Percentiles rank a stretch among this genome's conserved stretches.
Evolutionary conservation across 2,329 filamentous ascomycete genomes (phyloP).

Genomic region (Trichoderma sp.): DNA sequence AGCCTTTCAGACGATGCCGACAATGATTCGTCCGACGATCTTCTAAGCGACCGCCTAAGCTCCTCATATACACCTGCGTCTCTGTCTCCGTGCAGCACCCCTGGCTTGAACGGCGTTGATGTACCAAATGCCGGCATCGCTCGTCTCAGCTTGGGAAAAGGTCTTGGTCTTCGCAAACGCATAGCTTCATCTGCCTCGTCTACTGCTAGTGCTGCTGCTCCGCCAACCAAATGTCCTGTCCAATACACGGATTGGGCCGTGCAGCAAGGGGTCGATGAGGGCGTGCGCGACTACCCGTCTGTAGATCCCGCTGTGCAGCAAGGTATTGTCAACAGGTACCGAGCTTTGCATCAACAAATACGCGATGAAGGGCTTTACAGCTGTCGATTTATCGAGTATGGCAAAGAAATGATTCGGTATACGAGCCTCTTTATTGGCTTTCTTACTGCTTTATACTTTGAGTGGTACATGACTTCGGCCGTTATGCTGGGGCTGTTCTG

Average conservation of each 20-base stretch:
- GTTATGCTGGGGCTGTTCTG: conserved; percentile 68
- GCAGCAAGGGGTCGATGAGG: conserved; percentile 51
- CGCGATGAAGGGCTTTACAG: conserved; percentile 74
- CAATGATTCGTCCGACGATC: conserved; percentile 16
- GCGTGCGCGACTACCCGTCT: conserved; percentile 78
- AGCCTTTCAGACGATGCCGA: conserved; percentile 21
- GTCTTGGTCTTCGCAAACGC: conserved; percentile 14
- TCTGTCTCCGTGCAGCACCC: conserved; percentile 19
- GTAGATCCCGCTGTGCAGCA: conserved; percentile 74
- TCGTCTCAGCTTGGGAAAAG: not conserved
- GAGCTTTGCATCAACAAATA: conserved; percentile 72
- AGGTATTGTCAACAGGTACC: conserved; percentile 77
- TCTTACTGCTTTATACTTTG: conserved; percentile 60
- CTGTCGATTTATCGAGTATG: conserved; percentile 82
- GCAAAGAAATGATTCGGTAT: conserved; percentile 74
- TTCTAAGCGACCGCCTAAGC: conserved; percentile 11
- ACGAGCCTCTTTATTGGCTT: conserved; percentile 61
- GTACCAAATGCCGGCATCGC: not conserved
- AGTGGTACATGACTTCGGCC: conserved; percentile 66
- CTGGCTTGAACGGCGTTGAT: conserved; percentile 6
- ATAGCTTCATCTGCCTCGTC: conserved; percentile 5
- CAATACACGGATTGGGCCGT: conserved; percentile 58
- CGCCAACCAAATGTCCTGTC: conserved; percentile 53
- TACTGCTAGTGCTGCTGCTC: conserved; percentile 37
- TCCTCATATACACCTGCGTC: not conserved